Evolutionary conservation across 108 stramenopile genomes (phyloP).

Genomic region (Cyclostephanos invisitatus): DNA sequence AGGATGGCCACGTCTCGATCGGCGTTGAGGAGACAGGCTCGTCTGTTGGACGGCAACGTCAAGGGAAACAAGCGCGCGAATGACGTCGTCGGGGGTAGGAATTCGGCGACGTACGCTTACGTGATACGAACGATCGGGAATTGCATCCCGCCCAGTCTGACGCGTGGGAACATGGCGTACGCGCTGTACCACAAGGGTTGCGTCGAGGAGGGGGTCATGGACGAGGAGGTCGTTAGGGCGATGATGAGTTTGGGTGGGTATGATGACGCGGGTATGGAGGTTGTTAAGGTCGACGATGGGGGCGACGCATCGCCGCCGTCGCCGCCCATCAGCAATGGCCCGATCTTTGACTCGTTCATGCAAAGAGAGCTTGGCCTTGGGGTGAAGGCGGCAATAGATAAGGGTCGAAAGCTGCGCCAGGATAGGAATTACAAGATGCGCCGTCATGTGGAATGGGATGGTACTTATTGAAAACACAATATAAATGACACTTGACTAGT

Average conservation of each 20-base stretch:
- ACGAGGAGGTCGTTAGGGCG: conserved; percentile 48
- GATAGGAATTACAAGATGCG: conserved; percentile 51
- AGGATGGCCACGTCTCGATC: conserved; percentile 44
- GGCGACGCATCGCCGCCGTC: conserved; percentile 4
- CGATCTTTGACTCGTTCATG: conserved; percentile 47
- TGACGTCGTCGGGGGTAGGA: conserved; percentile 56
- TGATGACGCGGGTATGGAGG: background rate
- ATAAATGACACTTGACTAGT: background rate
- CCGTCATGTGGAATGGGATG: conserved; percentile 52
- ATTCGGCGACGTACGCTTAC: conserved; percentile 60
- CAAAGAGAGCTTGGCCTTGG: conserved; percentile 45
- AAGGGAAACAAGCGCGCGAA: conserved; percentile 40
- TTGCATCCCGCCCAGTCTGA: conserved; percentile 58
- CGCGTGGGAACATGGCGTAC: conserved; percentile 71
- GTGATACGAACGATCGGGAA: conserved; percentile 55
- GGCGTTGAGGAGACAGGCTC: conserved; percentile 36
- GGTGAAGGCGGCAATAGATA: conserved; percentile 30
- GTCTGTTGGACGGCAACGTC: conserved; percentile 16
- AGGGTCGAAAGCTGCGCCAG: conserved; percentile 38
- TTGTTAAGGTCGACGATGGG: background rate
- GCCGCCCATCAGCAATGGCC: conserved; percentile 47
- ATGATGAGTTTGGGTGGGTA: conserved; percentile 49
- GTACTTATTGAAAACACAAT: conserved; percentile 18
- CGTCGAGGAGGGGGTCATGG: conserved; percentile 61
- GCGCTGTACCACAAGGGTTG: conserved; percentile 62